Conservation (phyloP, 1,284 basidiomycete genomes). For the Trichosporon faecale region DNA sequence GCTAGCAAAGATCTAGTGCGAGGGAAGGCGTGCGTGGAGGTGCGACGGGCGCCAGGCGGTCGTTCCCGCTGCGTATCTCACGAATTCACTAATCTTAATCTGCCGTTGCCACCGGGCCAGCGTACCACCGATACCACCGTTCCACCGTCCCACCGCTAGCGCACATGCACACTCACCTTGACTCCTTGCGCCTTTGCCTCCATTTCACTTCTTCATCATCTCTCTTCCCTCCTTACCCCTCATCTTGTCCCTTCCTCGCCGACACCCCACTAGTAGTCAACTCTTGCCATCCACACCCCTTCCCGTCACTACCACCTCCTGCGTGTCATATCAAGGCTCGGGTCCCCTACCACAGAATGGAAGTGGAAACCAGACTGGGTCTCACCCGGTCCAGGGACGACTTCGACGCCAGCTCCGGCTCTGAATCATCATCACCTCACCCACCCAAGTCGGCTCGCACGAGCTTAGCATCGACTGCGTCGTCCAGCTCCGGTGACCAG, state of each 20-base stretch:
- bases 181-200: neutral
- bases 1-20: neutral
- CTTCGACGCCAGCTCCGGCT: slow-evolving; percentile 17
- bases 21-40: neutral
- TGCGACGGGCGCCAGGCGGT: neutral
- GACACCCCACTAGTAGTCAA: neutral
- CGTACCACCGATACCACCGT: neutral
- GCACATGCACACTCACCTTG: slow-evolving; percentile 5
- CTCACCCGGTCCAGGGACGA: slow-evolving; percentile 19
- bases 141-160: neutral
- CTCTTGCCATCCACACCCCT: neutral
- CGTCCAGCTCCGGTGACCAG: neutral
- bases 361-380: neutral
- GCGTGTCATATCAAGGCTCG: neutral
- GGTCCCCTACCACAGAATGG: neutral
- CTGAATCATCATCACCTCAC: slow-evolving; percentile 10
- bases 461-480: neutral
- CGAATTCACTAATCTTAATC: slow-evolving; percentile 10
- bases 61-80: slow-evolving; percentile 5
- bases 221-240: neutral
- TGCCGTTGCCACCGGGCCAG: slow-evolving; percentile 8
- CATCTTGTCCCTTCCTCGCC: neutral
- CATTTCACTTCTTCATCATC: neutral
- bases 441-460: slow-evolving; percentile 19
- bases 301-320: neutral